Evolutionary conservation across 371 early-diverging fungal genomes (phyloP).

Genomic region (Circinella minor): DNA sequence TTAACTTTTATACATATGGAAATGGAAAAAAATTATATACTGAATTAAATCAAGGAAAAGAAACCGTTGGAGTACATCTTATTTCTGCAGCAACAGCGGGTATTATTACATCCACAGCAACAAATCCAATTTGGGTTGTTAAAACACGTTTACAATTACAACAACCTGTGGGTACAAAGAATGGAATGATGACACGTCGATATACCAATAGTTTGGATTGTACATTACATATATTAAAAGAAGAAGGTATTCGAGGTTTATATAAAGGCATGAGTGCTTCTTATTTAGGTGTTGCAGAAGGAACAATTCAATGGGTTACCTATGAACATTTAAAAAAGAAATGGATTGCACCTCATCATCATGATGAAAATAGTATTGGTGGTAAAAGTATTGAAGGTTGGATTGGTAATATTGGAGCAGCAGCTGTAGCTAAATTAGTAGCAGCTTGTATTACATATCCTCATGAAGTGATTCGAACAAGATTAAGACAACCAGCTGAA

Average conservation of each 20-base stretch:
- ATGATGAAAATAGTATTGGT: slow-evolving; percentile 23
- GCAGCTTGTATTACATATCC: slow-evolving; percentile 90
- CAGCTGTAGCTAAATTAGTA: slow-evolving; percentile 86
- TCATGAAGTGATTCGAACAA: slow-evolving; percentile 72
- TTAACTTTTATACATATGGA: slow-evolving; percentile 90
- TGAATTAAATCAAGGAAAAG: slow-evolving; percentile 74
- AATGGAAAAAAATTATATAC: slow-evolving; percentile 84
- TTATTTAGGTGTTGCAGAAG: slow-evolving; percentile 84
- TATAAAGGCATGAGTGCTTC: slow-evolving; percentile 94
- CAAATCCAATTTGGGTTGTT: slow-evolving; percentile 97
- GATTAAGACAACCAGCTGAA: slow-evolving; percentile 80
- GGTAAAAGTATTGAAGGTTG: slow-evolving; percentile 53
- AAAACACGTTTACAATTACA: slow-evolving; percentile 96
- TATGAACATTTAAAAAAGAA: slow-evolving; percentile 89
- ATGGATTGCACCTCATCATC: slow-evolving; percentile 25
- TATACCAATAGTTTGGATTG: slow-evolving; percentile 86
- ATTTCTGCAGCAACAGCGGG: slow-evolving; percentile 85
- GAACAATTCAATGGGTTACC: slow-evolving; percentile 92
- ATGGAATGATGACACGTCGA: slow-evolving; percentile 34
- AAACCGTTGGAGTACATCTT: slow-evolving; percentile 83
- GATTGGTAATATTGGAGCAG: slow-evolving; percentile 83
- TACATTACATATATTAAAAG: slow-evolving; percentile 61
- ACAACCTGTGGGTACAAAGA: slow-evolving; percentile 7
- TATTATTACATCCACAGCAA: slow-evolving; percentile 76
- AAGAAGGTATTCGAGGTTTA: slow-evolving; percentile 84